These are phyloP conservation scores for Wickerhamiella bombiphila DNA, from an alignment of 805 yeast genomes.

Conservation along the genomic window DNA sequence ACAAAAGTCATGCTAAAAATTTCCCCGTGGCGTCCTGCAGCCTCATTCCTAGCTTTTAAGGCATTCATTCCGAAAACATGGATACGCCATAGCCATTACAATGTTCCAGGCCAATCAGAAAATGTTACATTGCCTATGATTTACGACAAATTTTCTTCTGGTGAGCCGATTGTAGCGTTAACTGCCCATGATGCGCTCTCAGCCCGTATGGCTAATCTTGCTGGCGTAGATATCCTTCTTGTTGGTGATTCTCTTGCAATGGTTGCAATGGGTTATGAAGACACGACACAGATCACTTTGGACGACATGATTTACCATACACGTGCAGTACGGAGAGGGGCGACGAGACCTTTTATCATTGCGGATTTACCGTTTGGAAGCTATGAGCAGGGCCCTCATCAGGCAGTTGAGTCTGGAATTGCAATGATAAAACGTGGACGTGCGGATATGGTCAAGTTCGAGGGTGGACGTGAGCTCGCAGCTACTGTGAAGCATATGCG, in stretches of 20 bases:
- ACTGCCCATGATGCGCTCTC: slow-evolving; percentile 85
- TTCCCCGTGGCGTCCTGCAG: no score
- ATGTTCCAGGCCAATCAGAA: no score
- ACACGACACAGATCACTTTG: slow-evolving; percentile 53
- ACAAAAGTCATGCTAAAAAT: no score
- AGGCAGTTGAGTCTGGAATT: slow-evolving; percentile 49
- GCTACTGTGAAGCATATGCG: slow-evolving; percentile 42
- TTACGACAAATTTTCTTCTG: slow-evolving; percentile 21
- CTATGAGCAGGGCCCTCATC: slow-evolving; percentile 48
- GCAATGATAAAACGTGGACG: slow-evolving; percentile 37
- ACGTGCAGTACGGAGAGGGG: slow-evolving; percentile 62
- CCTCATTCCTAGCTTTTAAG: no score
- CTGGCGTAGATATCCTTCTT: slow-evolving; percentile 53
- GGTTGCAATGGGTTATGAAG: slow-evolving; percentile 68
- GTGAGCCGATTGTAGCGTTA: slow-evolving; percentile 37
- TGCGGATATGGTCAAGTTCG: slow-evolving; percentile 69
- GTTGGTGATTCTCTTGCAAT: slow-evolving; percentile 91
- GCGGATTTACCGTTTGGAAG: slow-evolving; percentile 87
- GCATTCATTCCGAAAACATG: no score
- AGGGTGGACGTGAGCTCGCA: slow-evolving; percentile 55
- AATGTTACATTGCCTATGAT: slow-evolving; percentile 33
- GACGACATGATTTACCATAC: slow-evolving; percentile 68
- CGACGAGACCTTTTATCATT: slow-evolving; percentile 46
- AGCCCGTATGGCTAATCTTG: slow-evolving; percentile 49
- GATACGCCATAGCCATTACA: no score